A percentile compares a stretch with the other conserved stretches of the same genome.
Evolutionary conservation across 305 asterid species (phyloP).

Genomic region (Ruellia speciosa): DNA sequence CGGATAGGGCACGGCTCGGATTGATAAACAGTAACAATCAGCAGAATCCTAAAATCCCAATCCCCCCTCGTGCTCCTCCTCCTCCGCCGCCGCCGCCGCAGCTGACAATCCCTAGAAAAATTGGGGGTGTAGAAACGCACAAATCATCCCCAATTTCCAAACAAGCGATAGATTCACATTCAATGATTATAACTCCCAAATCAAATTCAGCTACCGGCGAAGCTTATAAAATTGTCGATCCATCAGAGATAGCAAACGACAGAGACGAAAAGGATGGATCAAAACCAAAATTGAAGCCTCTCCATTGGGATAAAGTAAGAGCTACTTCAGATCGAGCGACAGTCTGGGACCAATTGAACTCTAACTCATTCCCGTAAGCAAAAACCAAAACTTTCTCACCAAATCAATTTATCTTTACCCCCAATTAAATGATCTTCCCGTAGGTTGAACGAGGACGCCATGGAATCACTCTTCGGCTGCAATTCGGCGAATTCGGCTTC

Average conservation of each 20-base stretch:
- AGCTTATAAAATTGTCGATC: constrained; percentile 20
- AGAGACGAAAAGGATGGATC: constrained; percentile 47
- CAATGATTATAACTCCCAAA: constrained; percentile 28
- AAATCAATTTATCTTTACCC: neutral
- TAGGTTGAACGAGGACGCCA: constrained; percentile 86
- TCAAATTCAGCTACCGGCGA: constrained; percentile 28
- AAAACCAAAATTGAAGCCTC: constrained; percentile 47
- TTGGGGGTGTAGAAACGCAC: constrained; percentile 18
- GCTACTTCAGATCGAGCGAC: constrained; percentile 83
- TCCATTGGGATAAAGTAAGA: constrained; percentile 98
- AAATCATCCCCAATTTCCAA: constrained; percentile 10
- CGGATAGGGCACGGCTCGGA: constrained; percentile 58
- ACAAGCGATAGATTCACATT: constrained; percentile 25
- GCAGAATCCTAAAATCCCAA: constrained; percentile 26
- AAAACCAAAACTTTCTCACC: neutral
- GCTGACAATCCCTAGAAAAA: constrained; percentile 30
- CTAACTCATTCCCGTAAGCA: constrained; percentile 88
- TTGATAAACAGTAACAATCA: constrained; percentile 42
- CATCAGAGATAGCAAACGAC: constrained; percentile 37
- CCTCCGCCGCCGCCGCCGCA: constrained; percentile 11
- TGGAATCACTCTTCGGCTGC: constrained; percentile 86
- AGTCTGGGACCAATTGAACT: constrained; percentile 86
- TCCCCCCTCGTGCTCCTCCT: constrained; percentile 19
- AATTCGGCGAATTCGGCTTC: constrained; percentile 47
- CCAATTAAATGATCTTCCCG: constrained; percentile 7